Conservation (phyloP, 495 filamentous ascomycete genomes). For the Tuber magnatum region DNA sequence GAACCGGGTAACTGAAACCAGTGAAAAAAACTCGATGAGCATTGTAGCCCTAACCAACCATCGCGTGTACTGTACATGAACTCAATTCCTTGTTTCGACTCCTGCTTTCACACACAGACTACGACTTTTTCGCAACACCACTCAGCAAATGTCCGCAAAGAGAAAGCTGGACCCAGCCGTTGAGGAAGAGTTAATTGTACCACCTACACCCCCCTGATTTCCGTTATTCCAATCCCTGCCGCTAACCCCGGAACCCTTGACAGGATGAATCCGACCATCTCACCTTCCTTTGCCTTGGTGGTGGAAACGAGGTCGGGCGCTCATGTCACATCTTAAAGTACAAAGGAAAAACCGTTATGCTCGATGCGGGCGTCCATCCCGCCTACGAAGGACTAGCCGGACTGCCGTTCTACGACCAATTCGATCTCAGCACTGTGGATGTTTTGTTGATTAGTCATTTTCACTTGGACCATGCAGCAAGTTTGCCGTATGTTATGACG, state of each 20-base stretch:
- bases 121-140: background rate
- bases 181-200: slow-evolving; percentile 40
- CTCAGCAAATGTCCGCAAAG: slow-evolving; percentile 47
- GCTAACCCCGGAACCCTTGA: slow-evolving; percentile 9
- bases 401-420: slow-evolving; percentile 96
- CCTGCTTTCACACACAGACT: background rate
- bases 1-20: background rate
- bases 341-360: slow-evolving; percentile 98
- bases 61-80: background rate
- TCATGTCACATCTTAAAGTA: slow-evolving; percentile 98
- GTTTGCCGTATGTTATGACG: slow-evolving; percentile 89
- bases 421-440: slow-evolving; percentile 93
- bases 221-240: background rate
- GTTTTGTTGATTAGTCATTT: slow-evolving; percentile 98
- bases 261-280: slow-evolving; percentile 64
- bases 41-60: background rate
- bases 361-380: slow-evolving; percentile 93
- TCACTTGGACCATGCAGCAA: slow-evolving; percentile 93
- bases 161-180: slow-evolving; percentile 44
- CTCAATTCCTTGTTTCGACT: background rate
- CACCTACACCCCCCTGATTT: background rate
- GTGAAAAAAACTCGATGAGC: background rate
- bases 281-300: slow-evolving; percentile 85
- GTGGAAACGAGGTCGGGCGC: slow-evolving; percentile 92
- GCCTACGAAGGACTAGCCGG: slow-evolving; percentile 93